These are phyloP conservation scores for Pseudohalonectria lignicola DNA, from an alignment of 2,329 filamentous ascomycete genomes.

Conservation along the genomic window DNA sequence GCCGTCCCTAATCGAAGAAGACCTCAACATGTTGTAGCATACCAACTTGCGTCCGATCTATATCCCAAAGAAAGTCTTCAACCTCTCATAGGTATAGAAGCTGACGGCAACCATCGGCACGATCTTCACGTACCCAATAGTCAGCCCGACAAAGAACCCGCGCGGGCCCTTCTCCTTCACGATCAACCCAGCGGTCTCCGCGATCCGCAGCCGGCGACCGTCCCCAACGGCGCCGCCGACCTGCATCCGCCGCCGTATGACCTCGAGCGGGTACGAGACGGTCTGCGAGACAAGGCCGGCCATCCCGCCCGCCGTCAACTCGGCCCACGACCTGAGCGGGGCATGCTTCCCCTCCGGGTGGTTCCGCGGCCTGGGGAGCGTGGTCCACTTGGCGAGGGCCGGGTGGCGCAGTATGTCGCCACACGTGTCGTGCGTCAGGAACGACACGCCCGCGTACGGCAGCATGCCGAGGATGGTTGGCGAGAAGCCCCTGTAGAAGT, in stretches of 20 bases:
- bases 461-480: constrained; percentile 91
- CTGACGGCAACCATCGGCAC: constrained; percentile 73
- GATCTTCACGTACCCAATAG: constrained; percentile 91
- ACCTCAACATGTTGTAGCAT: too few relatives aligned
- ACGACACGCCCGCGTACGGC: constrained; percentile 91
- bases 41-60: constrained; percentile 22
- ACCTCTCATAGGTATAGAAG: constrained; percentile 56
- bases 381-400: constrained; percentile 59
- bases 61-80: constrained; percentile 55
- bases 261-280: constrained; percentile 84
- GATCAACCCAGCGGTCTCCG: constrained; percentile 68
- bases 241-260: constrained; percentile 88
- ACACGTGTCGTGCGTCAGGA: constrained; percentile 85
- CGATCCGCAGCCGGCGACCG: constrained; percentile 65
- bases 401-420: constrained; percentile 73
- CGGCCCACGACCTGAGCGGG: constrained; percentile 73
- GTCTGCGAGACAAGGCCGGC: constrained; percentile 88
- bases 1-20: too few relatives aligned
- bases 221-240: constrained; percentile 91
- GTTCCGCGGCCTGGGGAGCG: constrained; percentile 50
- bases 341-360: constrained; percentile 50
- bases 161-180: constrained; percentile 61
- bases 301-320: constrained; percentile 72
- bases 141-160: constrained; percentile 87
- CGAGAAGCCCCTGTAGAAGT: constrained; percentile 92